Evolutionary conservation across 2,329 filamentous ascomycete species (phyloP), one percentile per base, ranked within the genome.

Genomic region (Fusarium goolgardi): DNA sequence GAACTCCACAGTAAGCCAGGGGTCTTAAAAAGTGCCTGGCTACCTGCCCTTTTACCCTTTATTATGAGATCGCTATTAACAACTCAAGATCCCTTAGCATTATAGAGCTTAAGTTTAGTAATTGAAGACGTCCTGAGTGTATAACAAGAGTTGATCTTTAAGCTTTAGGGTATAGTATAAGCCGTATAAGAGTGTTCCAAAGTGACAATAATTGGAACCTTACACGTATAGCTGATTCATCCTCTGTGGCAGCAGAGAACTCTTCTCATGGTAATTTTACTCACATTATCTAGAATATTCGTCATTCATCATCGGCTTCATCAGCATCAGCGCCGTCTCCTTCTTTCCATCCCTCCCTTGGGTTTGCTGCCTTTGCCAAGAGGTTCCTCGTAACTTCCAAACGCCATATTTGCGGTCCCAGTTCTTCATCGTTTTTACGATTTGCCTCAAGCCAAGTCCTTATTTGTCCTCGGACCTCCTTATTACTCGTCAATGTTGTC

Each of bases 401-500:
- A 37, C 72, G 71, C 73, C 74, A 79, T n/a, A 80, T 75, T 18
- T 49, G 41, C 25, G 78, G 78, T 23, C 78, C 77, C 15, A 49
- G 31, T 45, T 80, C 78, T 7, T 73, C 67, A 5, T 76, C 74
- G 3, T 49, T 32, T 7, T 52, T 69, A 7, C 78, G 67, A 39
- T 77, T 64, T 11, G 69, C 62, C 55, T 80, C 77, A 8, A 80
- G 68, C 74, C 77, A 78, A 10, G 76, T 79, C 25, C 71, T 66
- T 8, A 79, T 71, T 55, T 79, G 77, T 12, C 75, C 76, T n/a
- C 73, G 65, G 12, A 80, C 75, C 68, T 82, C 80, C 67, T 79
- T 80, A 54, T 81, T 81, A 7, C 79, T 80, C 9, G 80, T 81
- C 3, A 81, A 45, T 2, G 79, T 81, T 21, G 73, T 73, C 4